Evolutionary conservation across 352 stramenopile genomes (phyloP).

Genomic region (Pythium angustatum): DNA sequence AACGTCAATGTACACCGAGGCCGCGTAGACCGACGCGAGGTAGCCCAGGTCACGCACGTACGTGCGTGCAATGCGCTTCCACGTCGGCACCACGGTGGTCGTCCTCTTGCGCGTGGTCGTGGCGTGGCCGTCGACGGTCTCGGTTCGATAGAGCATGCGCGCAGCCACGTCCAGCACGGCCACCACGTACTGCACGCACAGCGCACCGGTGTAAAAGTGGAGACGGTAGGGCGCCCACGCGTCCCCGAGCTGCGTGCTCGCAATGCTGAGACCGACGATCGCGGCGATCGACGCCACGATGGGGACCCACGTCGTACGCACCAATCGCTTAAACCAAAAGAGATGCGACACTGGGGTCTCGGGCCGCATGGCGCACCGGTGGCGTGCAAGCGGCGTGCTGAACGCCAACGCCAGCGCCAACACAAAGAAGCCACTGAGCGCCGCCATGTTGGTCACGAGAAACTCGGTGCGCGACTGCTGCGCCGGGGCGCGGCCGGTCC

Average conservation of each 20-base stretch:
- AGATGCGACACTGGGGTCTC: neutral
- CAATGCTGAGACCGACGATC: constrained; percentile 12
- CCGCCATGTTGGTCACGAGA: constrained; percentile 9
- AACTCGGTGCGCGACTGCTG: constrained; percentile 19
- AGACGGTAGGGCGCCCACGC: neutral
- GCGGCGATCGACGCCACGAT: neutral
- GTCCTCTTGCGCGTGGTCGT: neutral
- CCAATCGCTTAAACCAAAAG: constrained; percentile 16
- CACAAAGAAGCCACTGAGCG: neutral
- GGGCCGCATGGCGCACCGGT: neutral
- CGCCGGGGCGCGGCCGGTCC: neutral
- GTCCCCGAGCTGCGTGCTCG: neutral
- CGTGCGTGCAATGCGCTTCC: neutral
- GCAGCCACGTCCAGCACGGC: neutral
- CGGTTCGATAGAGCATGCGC: constrained; percentile 9
- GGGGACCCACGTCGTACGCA: neutral
- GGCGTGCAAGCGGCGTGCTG: neutral
- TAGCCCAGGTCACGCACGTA: neutral
- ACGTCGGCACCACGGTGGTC: neutral
- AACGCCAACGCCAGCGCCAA: neutral
- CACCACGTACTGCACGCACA: constrained; percentile 17
- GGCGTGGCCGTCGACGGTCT: constrained; percentile 22
- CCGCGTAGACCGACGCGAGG: neutral
- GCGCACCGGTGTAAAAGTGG: constrained; percentile 16
- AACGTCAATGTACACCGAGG: constrained; percentile 22